Evolutionary conservation across 306 rosid species (phyloP).

Genomic region (Rosa multiflora): DNA sequence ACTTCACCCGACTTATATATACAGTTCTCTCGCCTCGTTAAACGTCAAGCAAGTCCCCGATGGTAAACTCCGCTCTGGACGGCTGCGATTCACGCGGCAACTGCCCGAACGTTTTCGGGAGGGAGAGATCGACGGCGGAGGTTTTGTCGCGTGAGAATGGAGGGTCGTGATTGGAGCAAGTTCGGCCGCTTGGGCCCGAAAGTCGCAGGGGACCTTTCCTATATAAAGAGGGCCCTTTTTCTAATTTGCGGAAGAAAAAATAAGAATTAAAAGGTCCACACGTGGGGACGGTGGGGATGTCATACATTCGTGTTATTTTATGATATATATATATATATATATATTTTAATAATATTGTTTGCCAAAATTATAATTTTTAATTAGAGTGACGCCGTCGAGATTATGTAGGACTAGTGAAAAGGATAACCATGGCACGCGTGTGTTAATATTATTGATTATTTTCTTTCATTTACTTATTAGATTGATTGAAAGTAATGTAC

Average conservation of each 20-base stretch:
- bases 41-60: constrained; percentile 25
- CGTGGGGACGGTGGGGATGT: neutral
- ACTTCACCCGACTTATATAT: constrained; percentile 42
- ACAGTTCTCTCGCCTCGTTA: constrained; percentile 37
- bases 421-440: neutral
- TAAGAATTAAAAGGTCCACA: neutral
- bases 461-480: too few species aligned
- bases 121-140: neutral
- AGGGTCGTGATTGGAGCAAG: constrained; percentile 6
- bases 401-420: neutral
- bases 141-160: neutral
- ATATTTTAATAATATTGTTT: neutral
- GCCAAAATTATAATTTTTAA: too few species aligned
- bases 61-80: neutral
- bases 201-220: too few species aligned
- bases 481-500: too few species aligned
- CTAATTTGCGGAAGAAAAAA: too few species aligned
- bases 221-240: too few species aligned
- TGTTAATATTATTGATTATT: too few species aligned
- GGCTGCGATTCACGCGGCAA: constrained; percentile 30
- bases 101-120: neutral
- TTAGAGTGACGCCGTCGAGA: neutral
- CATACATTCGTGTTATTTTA: neutral
- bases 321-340: neutral
- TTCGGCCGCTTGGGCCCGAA: neutral